Conservation (phyloP, 1,139 yeast genomes). For the Arxiozyma telluris region DNA sequence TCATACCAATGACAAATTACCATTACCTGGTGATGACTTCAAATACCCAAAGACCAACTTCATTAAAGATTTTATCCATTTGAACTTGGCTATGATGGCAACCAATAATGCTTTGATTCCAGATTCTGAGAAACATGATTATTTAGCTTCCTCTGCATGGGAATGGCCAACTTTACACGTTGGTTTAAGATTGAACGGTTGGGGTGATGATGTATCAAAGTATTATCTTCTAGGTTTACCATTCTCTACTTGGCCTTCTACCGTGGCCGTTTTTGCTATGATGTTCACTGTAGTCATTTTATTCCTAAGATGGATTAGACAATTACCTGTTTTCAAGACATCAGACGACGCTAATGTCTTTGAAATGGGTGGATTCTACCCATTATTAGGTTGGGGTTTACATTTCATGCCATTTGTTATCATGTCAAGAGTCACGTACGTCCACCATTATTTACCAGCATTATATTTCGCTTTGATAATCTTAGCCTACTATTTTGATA, state of each 20-base stretch:
- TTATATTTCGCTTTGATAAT: slow-evolving; percentile 88
- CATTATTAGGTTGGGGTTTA: slow-evolving; percentile 91
- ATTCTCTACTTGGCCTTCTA: slow-evolving; percentile 85
- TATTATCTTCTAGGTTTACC: slow-evolving; percentile 92
- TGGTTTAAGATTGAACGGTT: slow-evolving; percentile 92
- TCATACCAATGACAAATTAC: slow-evolving; percentile 67
- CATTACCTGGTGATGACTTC: slow-evolving; percentile 61
- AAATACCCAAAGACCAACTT: slow-evolving; percentile 76
- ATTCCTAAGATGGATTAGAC: slow-evolving; percentile 90
- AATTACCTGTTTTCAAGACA: slow-evolving; percentile 53
- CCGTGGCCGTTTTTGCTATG: slow-evolving; percentile 59
- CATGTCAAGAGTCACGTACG: slow-evolving; percentile 97
- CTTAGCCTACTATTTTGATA: slow-evolving; percentile 68
- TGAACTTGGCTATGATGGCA: slow-evolving; percentile 98
- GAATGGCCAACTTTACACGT: slow-evolving; percentile 95
- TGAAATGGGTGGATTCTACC: slow-evolving; percentile 78
- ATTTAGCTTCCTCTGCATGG: slow-evolving; percentile 89
- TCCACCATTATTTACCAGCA: slow-evolving; percentile 96
- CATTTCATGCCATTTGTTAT: slow-evolving; percentile 86
- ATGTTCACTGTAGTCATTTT: slow-evolving; percentile 48
- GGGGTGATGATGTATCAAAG: slow-evolving; percentile 74
- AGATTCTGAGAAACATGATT: slow-evolving; percentile 84
- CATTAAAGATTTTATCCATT: slow-evolving; percentile 79
- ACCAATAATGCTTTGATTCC: slow-evolving; percentile 95
- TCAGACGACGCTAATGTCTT: slow-evolving; percentile 36